Percentiles rank a stretch among this genome's conserved stretches.
Evolutionary conservation across 176 grass and related monocot genomes (phyloP).

Genomic region (Oryza meyeriana): DNA sequence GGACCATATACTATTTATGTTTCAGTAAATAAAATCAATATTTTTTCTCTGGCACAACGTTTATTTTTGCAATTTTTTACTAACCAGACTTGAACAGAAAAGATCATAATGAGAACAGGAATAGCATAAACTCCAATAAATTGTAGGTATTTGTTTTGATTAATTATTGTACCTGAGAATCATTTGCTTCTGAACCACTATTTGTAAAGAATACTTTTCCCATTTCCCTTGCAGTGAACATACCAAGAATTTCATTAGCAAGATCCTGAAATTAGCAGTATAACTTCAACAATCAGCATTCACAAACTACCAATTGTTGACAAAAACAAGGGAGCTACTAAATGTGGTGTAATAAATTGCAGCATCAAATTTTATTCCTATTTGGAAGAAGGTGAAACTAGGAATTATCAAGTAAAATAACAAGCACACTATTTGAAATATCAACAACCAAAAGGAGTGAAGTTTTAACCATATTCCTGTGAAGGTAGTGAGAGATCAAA

Average conservation of each 20-base stretch:
- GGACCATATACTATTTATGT: background rate
- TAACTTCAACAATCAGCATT: background rate
- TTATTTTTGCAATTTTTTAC: background rate
- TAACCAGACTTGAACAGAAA: background rate
- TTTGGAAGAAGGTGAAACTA: background rate
- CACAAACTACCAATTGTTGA: background rate
- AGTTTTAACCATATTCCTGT: background rate
- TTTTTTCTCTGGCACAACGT: background rate
- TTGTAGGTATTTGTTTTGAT: background rate
- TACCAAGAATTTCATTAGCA: constrained; percentile 75
- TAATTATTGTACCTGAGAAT: constrained; percentile 60
- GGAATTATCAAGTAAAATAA: background rate
- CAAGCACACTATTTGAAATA: background rate
- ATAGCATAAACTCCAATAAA: background rate
- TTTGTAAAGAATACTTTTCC: constrained; percentile 96
- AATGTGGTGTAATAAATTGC: background rate
- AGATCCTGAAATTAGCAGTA: constrained; percentile 61
- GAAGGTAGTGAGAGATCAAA: background rate
- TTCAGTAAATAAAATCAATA: constrained; percentile 14
- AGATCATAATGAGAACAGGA: background rate
- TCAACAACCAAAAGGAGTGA: background rate
- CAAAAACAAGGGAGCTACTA: background rate
- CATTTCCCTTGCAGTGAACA: constrained; percentile 88
- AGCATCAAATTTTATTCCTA: background rate
- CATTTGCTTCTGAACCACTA: constrained; percentile 98